A percentile compares a stretch with the other conserved stretches of the same genome.
Evolutionary conservation across 2,329 filamentous ascomycete genomes (phyloP).

Genomic region (Alternaria triticimaculans): DNA sequence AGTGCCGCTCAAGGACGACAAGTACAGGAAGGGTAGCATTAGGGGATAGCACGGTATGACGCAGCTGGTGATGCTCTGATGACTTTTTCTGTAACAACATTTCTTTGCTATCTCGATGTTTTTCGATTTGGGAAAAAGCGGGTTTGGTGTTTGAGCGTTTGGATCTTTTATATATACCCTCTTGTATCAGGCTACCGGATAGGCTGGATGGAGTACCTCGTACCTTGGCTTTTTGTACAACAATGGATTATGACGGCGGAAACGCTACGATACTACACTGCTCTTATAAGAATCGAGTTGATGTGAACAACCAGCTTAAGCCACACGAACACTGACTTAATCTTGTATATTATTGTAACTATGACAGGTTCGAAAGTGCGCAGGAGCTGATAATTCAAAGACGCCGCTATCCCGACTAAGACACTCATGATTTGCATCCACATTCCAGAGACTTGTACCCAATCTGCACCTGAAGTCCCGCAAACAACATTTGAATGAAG

Average conservation of each 20-base stretch:
- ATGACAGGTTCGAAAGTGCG: too few relatives aligned
- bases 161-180: background rate
- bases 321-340: too few relatives aligned
- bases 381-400: too few relatives aligned
- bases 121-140: background rate
- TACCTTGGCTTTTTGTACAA: background rate
- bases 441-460: too few relatives aligned
- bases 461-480: too few relatives aligned
- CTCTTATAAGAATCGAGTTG: background rate
- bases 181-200: background rate
- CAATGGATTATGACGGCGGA: background rate
- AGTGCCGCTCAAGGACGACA: slow-evolving; percentile 13
- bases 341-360: too few relatives aligned
- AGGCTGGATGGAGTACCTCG: background rate
- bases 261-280: background rate
- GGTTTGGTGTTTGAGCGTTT: background rate
- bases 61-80: background rate
- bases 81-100: background rate
- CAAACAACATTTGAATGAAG: too few relatives aligned
- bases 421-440: too few relatives aligned
- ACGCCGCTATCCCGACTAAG: too few relatives aligned
- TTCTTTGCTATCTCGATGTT: background rate
- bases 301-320: background rate
- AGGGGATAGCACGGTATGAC: background rate
- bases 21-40: slow-evolving; percentile 11